phyloP scores from a whole-genome alignment of 2,329 filamentous ascomycete genomes.

The Cladosporium phlei region DNA sequence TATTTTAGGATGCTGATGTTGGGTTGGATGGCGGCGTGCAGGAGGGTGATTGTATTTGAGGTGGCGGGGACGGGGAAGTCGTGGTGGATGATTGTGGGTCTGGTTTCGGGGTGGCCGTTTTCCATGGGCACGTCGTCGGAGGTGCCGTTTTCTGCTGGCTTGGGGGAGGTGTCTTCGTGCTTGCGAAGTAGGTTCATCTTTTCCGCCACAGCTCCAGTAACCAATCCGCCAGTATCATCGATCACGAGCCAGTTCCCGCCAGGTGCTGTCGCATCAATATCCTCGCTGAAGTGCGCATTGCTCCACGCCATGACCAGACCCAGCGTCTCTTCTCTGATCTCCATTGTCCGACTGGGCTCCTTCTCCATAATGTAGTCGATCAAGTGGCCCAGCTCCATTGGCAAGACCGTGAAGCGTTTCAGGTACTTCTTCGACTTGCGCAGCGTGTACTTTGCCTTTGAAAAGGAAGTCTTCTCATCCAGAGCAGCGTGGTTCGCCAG shows the following conservation, averaged over 20 bases:
- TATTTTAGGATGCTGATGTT: slow-evolving; percentile 85
- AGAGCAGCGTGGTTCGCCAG: slow-evolving; percentile 83
- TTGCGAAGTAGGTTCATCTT: slow-evolving; percentile 71
- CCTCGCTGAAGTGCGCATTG: slow-evolving; percentile 71
- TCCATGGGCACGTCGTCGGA: slow-evolving; percentile 6
- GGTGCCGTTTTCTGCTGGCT: slow-evolving; percentile 32
- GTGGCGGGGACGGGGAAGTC: slow-evolving; percentile 57
- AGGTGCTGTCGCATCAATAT: slow-evolving; percentile 29
- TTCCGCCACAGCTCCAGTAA: slow-evolving; percentile 81
- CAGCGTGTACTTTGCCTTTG: slow-evolving; percentile 90
- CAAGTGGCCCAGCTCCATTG: slow-evolving; percentile 72
- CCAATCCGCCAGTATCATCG: slow-evolving; percentile 78
- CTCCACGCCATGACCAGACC: slow-evolving; percentile 82
- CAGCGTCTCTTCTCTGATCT: slow-evolving; percentile 78
- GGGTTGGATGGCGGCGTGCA: slow-evolving; percentile 78
- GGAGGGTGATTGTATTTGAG: slow-evolving; percentile 72
- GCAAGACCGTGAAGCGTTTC: slow-evolving; percentile 76
- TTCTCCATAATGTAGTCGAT: slow-evolving; percentile 75
- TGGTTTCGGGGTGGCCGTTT: slow-evolving; percentile 5
- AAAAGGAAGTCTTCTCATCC: slow-evolving; percentile 91
- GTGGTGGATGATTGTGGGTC: slow-evolving; percentile 32
- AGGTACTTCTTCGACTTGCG: slow-evolving; percentile 93
- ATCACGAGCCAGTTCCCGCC: slow-evolving; percentile 72
- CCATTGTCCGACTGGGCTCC: slow-evolving; percentile 75
- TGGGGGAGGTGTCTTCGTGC: slow-evolving; percentile 18